Evolutionary conservation across 495 filamentous ascomycete species (phyloP).

Genomic region (Penicillium soppii): DNA sequence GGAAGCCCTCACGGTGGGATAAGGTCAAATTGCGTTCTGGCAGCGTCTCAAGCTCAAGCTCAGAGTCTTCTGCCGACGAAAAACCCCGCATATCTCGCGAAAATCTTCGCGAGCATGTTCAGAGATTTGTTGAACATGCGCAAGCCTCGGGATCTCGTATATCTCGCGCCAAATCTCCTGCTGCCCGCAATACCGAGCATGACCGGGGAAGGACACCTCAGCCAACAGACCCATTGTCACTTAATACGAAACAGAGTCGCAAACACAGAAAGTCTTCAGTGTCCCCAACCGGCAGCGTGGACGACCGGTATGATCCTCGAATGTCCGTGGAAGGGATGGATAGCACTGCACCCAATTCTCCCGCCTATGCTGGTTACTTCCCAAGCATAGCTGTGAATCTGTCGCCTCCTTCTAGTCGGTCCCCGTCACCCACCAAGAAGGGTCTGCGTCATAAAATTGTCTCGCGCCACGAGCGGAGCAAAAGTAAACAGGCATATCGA

Average conservation of each 20-base stretch:
- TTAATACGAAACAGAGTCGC: slow-evolving; percentile 7
- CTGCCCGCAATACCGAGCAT: not conserved
- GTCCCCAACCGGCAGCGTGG: slow-evolving; percentile 38
- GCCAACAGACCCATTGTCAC: slow-evolving; percentile 2
- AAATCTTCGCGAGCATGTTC: slow-evolving; percentile 1
- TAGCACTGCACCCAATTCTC: slow-evolving; percentile 48
- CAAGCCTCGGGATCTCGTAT: slow-evolving; percentile 2
- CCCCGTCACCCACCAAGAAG: slow-evolving; percentile 50
- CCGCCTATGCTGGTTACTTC: slow-evolving; percentile 43
- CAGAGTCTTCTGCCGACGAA: slow-evolving; percentile 21
- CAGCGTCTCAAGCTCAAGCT: slow-evolving; percentile 33
- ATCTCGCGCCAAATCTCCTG: slow-evolving; percentile 14
- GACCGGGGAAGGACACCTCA: slow-evolving; percentile 7
- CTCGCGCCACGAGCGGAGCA: slow-evolving; percentile 44
- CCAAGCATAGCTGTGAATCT: slow-evolving; percentile 59
- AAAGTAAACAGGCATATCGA: slow-evolving; percentile 34
- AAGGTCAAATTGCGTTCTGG: slow-evolving; percentile 26
- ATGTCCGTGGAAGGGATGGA: slow-evolving; percentile 50
- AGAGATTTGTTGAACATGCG: slow-evolving; percentile 3
- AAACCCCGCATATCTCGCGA: slow-evolving; percentile 7
- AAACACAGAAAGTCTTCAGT: slow-evolving; percentile 28
- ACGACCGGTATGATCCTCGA: slow-evolving; percentile 35
- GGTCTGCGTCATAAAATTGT: slow-evolving; percentile 44
- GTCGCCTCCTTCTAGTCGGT: slow-evolving; percentile 53
- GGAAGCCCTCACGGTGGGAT: slow-evolving; percentile 21